Base-by-base conservation (phyloP, 1,139 yeast species). In the Kodamaea ohmeri region DNA sequence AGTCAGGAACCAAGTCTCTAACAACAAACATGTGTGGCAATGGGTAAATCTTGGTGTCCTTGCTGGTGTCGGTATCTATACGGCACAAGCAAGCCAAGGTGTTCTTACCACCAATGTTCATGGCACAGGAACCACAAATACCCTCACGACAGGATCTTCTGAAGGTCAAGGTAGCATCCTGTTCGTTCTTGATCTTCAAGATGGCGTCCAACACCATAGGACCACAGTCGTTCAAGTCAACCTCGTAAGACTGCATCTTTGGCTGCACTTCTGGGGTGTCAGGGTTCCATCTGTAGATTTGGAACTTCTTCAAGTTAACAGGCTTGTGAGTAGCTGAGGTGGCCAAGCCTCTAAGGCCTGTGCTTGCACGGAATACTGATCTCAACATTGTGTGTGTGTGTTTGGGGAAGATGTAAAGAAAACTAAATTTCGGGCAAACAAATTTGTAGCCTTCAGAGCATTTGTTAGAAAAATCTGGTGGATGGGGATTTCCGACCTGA, bases 121-220 rank as follows among this genome's bases (percentile, higher is more conserved):
- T 92, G 54, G 99, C 99, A 75, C 99, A 92, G 4, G 97, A 92
- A 36, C 99, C 99, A 72, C 99, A 92, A 53, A 92, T 94, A 56
- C 99, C 99, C 70, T 92, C 99, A 74, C 99, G 90, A 72, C 98
- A 92, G 37, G 97, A 89, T 69, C 98, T 83, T 74, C 99, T 83
- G 68, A 92, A 85, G 3, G 98, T 92, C 60, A 92, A 78, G 22
- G 97, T 86, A 29, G 97, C 68, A 63, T 92, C 99, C 63, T 88
- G 95, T 66, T 92, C 98, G 65, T 89, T 89, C 71, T 92, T 92
- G 66, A 92, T 89, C 67, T 90, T 92, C 54, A 92, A 67, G 48
- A 92, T 68, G 29, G 98, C 98, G 65, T 92, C 99, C 59, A 92
- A 76, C 39, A 94, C 87, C 98, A 92, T 92, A 45, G 98, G 98